A percentile compares a stretch with the other conserved stretches of the same genome.
phyloP scores from a whole-genome alignment of 2,329 filamentous ascomycete genomes.

The Thermoascus crustaceus region DNA sequence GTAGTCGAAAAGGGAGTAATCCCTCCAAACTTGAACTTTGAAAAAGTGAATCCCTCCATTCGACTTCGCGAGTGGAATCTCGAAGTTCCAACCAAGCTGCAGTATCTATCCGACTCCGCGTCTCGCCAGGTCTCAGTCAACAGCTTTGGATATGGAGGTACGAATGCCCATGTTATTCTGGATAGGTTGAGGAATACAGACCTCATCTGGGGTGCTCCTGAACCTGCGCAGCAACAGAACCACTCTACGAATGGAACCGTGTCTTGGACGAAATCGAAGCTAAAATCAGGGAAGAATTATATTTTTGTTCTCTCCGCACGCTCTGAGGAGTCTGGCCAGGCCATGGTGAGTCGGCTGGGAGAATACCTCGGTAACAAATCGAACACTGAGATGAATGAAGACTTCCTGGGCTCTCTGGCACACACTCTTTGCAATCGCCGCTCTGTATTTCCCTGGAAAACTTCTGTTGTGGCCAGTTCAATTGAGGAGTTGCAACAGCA shows the following conservation, averaged over 20 bases:
- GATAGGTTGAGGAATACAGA: too few relatives aligned
- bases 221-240: slow-evolving; percentile 6
- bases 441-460: background rate
- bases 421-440: background rate
- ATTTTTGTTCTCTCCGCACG: too few relatives aligned
- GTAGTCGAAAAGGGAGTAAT: slow-evolving; percentile 9
- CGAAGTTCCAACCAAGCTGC: too few relatives aligned
- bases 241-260: too few relatives aligned
- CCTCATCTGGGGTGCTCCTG: slow-evolving; percentile 9
- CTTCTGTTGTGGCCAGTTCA: background rate
- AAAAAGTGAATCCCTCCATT: slow-evolving; percentile 11
- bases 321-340: too few relatives aligned
- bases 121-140: slow-evolving; percentile 17
- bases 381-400: background rate
- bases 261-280: too few relatives aligned
- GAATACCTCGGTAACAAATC: background rate
- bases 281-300: too few relatives aligned
- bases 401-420: background rate
- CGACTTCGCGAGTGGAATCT: slow-evolving; percentile 12
- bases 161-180: slow-evolving; percentile 16
- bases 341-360: too few relatives aligned
- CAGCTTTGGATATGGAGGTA: slow-evolving; percentile 16
- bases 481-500: too few relatives aligned
- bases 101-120: slow-evolving; percentile 11
- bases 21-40: slow-evolving; percentile 10